Percentiles rank a stretch among this genome's conserved stretches.
Conservation (phyloP, 768 basidiomycete species). For the Lactarius tabidus region DNA sequence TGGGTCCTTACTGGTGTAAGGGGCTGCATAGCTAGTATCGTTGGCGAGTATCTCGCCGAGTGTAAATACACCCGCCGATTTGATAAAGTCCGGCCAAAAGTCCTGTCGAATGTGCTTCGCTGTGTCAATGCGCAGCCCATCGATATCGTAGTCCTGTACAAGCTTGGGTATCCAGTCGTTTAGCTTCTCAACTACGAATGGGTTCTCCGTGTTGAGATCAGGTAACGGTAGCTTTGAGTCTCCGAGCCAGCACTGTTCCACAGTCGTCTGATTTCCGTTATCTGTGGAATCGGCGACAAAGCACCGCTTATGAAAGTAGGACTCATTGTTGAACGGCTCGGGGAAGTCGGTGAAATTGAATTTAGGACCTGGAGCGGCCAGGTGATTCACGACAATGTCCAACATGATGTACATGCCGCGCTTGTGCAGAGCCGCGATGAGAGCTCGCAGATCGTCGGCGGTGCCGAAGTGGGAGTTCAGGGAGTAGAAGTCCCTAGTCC, state of each 20-base stretch:
- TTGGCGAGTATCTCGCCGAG: constrained; percentile 52
- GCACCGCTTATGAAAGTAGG: constrained; percentile 40
- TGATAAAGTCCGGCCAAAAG: constrained; percentile 53
- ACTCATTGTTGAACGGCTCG: constrained; percentile 35
- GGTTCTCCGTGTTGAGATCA: constrained; percentile 54
- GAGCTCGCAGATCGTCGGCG: constrained; percentile 45
- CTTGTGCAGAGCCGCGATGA: constrained; percentile 44
- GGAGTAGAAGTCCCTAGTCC: constrained; percentile 44
- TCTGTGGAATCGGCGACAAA: constrained; percentile 39
- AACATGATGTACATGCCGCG: constrained; percentile 59
- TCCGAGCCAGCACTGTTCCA: constrained; percentile 61
- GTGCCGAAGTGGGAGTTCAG: constrained; percentile 55
- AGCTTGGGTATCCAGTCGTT: constrained; percentile 47
- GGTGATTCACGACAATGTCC: constrained; percentile 61
- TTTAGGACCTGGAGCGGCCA: constrained; percentile 38
- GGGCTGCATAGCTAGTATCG: constrained; percentile 37
- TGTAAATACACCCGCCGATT: constrained; percentile 47
- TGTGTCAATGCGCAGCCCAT: constrained; percentile 57
- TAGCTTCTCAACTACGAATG: constrained; percentile 40
- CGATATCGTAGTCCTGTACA: constrained; percentile 45
- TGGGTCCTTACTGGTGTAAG: constrained; percentile 39
- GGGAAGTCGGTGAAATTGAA: constrained; percentile 27
- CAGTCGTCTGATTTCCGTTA: constrained; percentile 40
- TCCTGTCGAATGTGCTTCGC: constrained; percentile 52
- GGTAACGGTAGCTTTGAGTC: constrained; percentile 49